Percentiles rank a stretch among this genome's conserved stretches.
Conservation (phyloP, 1,139 yeast species). For the Suhomyces wounanorum region DNA sequence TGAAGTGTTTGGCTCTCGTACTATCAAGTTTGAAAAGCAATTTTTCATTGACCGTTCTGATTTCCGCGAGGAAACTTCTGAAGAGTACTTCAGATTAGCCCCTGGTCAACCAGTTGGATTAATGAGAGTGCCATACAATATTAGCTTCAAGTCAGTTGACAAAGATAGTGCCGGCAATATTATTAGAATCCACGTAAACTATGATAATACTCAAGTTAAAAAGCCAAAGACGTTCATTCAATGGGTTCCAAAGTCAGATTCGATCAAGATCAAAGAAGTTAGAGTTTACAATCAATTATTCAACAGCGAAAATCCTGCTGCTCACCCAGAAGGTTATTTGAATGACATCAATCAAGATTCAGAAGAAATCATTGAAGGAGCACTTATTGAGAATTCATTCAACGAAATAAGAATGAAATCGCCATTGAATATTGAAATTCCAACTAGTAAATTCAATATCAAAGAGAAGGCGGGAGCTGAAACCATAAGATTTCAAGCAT, state of each 20-base stretch:
- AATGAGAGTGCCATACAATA: constrained; percentile 83
- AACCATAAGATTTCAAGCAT: constrained; percentile 95
- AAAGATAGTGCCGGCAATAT: constrained; percentile 66
- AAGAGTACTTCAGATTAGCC: constrained; percentile 83
- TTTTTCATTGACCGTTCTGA: constrained; percentile 86
- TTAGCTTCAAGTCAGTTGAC: constrained; percentile 71
- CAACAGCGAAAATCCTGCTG: constrained; percentile 87
- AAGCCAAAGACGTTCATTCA: constrained; percentile 93
- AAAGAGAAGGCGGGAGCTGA: constrained; percentile 66
- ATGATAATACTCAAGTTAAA: constrained; percentile 62
- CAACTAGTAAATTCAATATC: constrained; percentile 70
- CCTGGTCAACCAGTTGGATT: constrained; percentile 97
- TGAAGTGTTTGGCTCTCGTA: constrained; percentile 59
- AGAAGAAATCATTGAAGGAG: constrained; percentile 64
- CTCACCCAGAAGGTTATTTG: constrained; percentile 84
- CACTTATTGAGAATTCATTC: constrained; percentile 81
- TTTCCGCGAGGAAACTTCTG: constrained; percentile 61
- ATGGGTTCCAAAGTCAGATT: constrained; percentile 82
- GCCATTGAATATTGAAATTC: constrained; percentile 73
- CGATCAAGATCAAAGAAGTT: constrained; percentile 66
- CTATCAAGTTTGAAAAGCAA: constrained; percentile 71
- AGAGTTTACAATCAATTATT: constrained; percentile 88
- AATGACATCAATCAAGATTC: constrained; percentile 81
- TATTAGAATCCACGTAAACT: constrained; percentile 72
- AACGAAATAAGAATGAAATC: constrained; percentile 64